phyloP scores from a whole-genome alignment of 1,284 basidiomycete genomes.

The Dichomitus squalens region DNA sequence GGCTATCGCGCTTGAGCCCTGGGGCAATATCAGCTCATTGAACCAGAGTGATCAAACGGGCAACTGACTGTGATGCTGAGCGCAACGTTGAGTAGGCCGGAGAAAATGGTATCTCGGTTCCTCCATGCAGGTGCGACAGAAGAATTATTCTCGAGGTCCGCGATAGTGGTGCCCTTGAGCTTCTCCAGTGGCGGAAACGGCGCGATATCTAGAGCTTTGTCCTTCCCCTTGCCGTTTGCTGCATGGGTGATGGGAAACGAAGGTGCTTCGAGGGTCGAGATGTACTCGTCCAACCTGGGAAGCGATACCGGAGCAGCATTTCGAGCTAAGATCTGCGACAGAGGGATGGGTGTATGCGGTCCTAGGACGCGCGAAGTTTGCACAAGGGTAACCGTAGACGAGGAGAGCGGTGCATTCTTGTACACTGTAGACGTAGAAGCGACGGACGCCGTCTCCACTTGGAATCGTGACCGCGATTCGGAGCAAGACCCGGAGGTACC shows the following conservation, averaged over 20 bases:
- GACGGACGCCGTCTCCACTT: background rate
- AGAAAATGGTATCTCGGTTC: slow-evolving; percentile 55
- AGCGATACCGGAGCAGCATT: slow-evolving; percentile 57
- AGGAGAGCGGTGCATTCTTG: slow-evolving; percentile 4
- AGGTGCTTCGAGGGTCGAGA: slow-evolving; percentile 50
- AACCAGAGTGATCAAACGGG: background rate
- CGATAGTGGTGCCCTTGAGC: slow-evolving; percentile 51
- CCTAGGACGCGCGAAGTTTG: slow-evolving; percentile 1
- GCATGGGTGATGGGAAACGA: slow-evolving; percentile 31
- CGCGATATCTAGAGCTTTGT: slow-evolving; percentile 19
- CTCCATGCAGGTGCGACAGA: slow-evolving; percentile 51
- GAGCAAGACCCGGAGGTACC: background rate
- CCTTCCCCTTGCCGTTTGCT: slow-evolving; percentile 30
- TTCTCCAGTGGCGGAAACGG: slow-evolving; percentile 69
- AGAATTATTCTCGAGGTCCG: slow-evolving; percentile 61
- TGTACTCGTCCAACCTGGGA: slow-evolving; percentile 59
- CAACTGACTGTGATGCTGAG: slow-evolving; percentile 56
- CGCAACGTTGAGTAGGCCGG: slow-evolving; percentile 39
- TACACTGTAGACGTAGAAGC: background rate
- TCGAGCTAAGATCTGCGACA: slow-evolving; percentile 55
- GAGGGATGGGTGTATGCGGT: slow-evolving; percentile 54
- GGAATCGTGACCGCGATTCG: background rate
- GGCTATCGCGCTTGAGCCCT: slow-evolving; percentile 70
- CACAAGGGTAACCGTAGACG: slow-evolving; percentile 18
- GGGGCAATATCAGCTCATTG: background rate